Conservation (phyloP, 345 rosid species). For the Lepidium sativum region DNA sequence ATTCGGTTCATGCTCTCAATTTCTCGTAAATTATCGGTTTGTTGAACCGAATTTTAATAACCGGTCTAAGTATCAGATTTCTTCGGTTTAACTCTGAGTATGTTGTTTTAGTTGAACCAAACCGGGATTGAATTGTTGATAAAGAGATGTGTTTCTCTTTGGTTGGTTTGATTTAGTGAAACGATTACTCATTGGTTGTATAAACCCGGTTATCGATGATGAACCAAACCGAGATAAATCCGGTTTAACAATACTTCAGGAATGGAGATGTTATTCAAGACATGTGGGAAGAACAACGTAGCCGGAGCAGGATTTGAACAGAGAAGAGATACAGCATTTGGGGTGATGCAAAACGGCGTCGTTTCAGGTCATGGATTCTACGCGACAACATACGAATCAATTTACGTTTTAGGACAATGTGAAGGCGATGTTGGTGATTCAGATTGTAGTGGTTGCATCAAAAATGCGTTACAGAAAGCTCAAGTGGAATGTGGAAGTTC, state of each 20-base stretch:
- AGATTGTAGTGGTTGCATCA: conserved; percentile 79
- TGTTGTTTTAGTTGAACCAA: not conserved
- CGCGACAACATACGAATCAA: conserved; percentile 52
- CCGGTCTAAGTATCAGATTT: not conserved
- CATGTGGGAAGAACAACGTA: conserved; percentile 54
- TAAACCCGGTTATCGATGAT: not conserved
- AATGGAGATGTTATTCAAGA: conserved; percentile 79
- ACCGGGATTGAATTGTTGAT: too few species aligned
- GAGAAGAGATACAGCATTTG: conserved; percentile 75
- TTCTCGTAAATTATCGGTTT: not conserved
- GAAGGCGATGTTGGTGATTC: conserved; percentile 94
- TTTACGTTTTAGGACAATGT: conserved; percentile 82
- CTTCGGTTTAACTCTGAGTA: not conserved
- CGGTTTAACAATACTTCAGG: conserved; percentile 31
- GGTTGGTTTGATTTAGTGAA: too few species aligned
- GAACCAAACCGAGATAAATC: not conserved
- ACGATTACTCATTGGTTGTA: too few species aligned
- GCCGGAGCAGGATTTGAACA: conserved; percentile 81
- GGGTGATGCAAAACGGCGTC: conserved; percentile 61
- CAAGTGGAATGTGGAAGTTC: conserved; percentile 94
- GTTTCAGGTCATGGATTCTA: conserved; percentile 66
- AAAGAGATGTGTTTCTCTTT: not conserved
- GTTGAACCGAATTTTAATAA: not conserved
- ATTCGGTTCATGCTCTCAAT: not conserved
- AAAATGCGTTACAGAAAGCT: conserved; percentile 67